phyloP scores from a whole-genome alignment of 768 basidiomycete genomes.

The Solioccasus polychromus region DNA sequence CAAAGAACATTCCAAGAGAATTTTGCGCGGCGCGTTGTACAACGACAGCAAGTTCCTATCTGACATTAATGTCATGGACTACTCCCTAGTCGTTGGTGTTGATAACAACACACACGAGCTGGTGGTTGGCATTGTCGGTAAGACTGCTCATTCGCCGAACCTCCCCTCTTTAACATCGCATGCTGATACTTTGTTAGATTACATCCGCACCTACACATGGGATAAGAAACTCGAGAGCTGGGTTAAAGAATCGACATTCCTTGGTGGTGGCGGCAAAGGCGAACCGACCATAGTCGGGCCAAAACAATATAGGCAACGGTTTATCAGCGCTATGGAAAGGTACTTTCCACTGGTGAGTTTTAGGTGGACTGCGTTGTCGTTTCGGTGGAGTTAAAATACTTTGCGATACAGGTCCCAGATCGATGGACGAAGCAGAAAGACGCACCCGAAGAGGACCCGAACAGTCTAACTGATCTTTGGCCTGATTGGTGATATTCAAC shows the following conservation, averaged over 20 bases:
- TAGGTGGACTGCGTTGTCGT: neutral
- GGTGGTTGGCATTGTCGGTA: constrained; percentile 96
- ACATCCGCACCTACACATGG: constrained; percentile 95
- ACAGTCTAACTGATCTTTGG: constrained; percentile 55
- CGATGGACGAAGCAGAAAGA: constrained; percentile 90
- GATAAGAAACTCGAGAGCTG: constrained; percentile 98
- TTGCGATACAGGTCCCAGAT: constrained; percentile 64
- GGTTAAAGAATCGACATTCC: constrained; percentile 93
- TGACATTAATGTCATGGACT: constrained; percentile 96
- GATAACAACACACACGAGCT: constrained; percentile 85
- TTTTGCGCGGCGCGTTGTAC: constrained; percentile 83
- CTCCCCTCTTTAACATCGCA: no score
- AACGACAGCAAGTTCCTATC: constrained; percentile 96
- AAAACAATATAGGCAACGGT: constrained; percentile 87
- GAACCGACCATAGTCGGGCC: constrained; percentile 98
- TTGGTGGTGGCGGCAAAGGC: constrained; percentile 78
- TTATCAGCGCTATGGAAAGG: constrained; percentile 84
- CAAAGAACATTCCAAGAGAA: constrained; percentile 94
- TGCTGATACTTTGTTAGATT: constrained; percentile 50
- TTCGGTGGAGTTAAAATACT: constrained; percentile 1
- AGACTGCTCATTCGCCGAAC: no score
- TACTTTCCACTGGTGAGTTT: constrained; percentile 78
- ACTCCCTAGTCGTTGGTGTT: constrained; percentile 94
- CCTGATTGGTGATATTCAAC: constrained; percentile 50
- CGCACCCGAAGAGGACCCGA: constrained; percentile 70